Evolutionary conservation across 1,284 basidiomycete genomes (phyloP).

Genomic region (Trametes polyzona): DNA sequence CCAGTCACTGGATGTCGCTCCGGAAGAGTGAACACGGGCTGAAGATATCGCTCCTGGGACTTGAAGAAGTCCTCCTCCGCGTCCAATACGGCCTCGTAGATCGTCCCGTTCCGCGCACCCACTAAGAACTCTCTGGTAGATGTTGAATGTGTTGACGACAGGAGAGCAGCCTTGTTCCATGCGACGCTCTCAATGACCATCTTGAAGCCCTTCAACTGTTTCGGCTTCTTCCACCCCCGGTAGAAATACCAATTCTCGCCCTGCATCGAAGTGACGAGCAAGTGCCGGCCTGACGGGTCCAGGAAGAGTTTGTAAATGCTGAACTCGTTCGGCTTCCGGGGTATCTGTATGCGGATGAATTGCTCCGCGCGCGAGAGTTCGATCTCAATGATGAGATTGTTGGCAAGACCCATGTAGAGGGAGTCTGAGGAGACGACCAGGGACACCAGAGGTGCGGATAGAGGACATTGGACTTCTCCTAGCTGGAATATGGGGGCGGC

Average conservation of each 20-base stretch:
- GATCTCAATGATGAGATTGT: constrained; percentile 81
- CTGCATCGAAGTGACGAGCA: constrained; percentile 83
- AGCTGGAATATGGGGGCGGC: constrained; percentile 78
- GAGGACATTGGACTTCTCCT: constrained; percentile 85
- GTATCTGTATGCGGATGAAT: constrained; percentile 77
- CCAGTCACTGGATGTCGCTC: constrained; percentile 84
- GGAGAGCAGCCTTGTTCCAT: constrained; percentile 84
- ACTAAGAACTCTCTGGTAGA: constrained; percentile 90
- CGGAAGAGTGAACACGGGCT: constrained; percentile 78
- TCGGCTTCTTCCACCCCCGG: constrained; percentile 79
- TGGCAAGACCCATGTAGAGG: constrained; percentile 82
- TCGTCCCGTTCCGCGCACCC: constrained; percentile 81
- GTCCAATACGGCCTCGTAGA: constrained; percentile 88
- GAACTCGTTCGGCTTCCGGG: constrained; percentile 71
- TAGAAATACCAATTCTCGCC: constrained; percentile 96
- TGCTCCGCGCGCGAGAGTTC: constrained; percentile 84
- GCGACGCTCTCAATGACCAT: constrained; percentile 92
- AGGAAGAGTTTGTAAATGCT: constrained; percentile 81
- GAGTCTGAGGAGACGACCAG: constrained; percentile 87
- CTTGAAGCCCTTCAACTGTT: constrained; percentile 79
- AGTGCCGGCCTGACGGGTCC: constrained; percentile 91
- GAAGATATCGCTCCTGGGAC: constrained; percentile 82
- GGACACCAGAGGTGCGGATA: constrained; percentile 79
- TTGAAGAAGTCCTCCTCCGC: constrained; percentile 92
- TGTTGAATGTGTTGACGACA: constrained; percentile 65